These are phyloP conservation scores for Neofusicoccum laricinum DNA, from an alignment of 2,329 filamentous ascomycete species.

Conservation along the genomic window DNA sequence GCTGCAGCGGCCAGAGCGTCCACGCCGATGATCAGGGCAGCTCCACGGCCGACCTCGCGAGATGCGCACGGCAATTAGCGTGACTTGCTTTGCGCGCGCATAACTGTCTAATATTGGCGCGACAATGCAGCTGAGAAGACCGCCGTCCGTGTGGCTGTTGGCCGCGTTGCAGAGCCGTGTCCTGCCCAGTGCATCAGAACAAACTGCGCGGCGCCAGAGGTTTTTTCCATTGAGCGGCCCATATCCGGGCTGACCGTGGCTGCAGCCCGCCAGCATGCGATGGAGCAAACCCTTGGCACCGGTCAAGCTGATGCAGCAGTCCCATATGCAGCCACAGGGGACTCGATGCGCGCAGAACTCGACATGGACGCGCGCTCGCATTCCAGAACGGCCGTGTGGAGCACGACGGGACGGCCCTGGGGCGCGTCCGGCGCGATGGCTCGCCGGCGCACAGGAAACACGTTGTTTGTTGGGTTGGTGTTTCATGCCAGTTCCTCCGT, in stretches of 20 bases:
- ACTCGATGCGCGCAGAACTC: background rate
- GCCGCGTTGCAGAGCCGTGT: background rate
- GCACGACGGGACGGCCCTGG: background rate
- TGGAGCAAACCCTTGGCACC: slow-evolving; percentile 5
- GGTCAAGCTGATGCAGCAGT: slow-evolving; percentile 11
- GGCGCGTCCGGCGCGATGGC: background rate
- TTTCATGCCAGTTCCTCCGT: background rate
- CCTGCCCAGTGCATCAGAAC: background rate
- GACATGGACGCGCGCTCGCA: background rate
- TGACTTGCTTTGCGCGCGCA: background rate
- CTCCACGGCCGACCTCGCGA: background rate
- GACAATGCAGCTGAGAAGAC: background rate
- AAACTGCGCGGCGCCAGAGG: background rate
- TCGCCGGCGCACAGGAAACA: background rate
- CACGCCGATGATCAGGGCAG: background rate
- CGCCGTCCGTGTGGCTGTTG: background rate
- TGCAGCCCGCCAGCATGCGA: background rate
- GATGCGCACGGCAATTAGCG: background rate
- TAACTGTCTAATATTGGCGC: background rate
- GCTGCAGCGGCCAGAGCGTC: slow-evolving; percentile 5
- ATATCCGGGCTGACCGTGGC: background rate
- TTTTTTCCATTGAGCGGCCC: background rate
- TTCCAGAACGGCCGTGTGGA: slow-evolving; percentile 11
- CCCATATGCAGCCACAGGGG: background rate
- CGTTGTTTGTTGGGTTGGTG: background rate